These are phyloP conservation scores for Termitomyces sp. DNA, from an alignment of 768 basidiomycete species.

Conservation along the genomic window DNA sequence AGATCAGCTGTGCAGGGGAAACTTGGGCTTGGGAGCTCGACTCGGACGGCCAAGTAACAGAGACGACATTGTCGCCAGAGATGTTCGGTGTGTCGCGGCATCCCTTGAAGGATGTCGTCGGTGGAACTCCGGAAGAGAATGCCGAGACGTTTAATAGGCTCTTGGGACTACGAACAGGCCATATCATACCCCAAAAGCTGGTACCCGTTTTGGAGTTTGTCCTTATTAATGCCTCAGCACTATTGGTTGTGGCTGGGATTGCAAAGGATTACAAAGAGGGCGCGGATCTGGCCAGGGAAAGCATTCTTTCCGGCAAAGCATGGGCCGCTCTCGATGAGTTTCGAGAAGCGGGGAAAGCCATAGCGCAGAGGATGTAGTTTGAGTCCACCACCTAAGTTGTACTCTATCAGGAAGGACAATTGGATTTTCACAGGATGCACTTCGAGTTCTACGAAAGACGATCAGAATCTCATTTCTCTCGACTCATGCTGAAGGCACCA, in stretches of 20 bases:
- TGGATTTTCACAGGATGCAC: too few relatives aligned
- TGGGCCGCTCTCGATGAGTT: conserved; percentile 55
- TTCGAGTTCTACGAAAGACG: neutral
- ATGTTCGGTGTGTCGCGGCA: conserved; percentile 77
- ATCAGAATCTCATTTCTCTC: conserved; percentile 1
- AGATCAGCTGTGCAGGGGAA: conserved; percentile 91
- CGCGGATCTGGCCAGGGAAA: conserved; percentile 59
- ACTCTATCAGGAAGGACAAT: neutral
- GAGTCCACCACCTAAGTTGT: neutral
- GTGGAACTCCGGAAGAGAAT: conserved; percentile 76
- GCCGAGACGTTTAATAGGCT: conserved; percentile 67
- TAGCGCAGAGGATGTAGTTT: conserved; percentile 10
- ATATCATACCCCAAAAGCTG: conserved; percentile 50
- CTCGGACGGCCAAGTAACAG: conserved; percentile 55
- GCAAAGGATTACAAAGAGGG: conserved; percentile 71
- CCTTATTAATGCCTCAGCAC: conserved; percentile 83
- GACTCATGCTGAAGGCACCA: conserved; percentile 3
- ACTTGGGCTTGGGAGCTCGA: conserved; percentile 84
- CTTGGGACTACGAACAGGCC: conserved; percentile 47
- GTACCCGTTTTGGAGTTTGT: conserved; percentile 81
- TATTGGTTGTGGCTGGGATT: conserved; percentile 80
- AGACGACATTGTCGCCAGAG: conserved; percentile 58
- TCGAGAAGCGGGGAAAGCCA: conserved; percentile 36
- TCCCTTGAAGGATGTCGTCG: conserved; percentile 64
- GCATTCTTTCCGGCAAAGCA: conserved; percentile 55